Evolutionary conservation across 2,329 filamentous ascomycete species (phyloP), one percentile per base, ranked within the genome.

Genomic region (Xenoacremonium recifei): DNA sequence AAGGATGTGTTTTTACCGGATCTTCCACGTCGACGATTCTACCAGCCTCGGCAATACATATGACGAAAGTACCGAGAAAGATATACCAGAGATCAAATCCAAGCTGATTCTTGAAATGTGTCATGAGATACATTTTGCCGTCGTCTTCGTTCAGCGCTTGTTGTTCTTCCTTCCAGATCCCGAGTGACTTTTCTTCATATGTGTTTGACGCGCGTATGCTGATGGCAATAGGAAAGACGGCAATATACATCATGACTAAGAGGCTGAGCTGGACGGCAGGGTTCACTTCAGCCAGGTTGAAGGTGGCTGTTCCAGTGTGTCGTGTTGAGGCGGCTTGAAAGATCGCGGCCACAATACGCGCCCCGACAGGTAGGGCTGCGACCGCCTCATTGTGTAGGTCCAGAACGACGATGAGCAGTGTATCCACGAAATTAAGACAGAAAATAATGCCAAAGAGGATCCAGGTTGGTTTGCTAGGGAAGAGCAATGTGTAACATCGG

Each of bases 221-320:
- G 39, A 84, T 79, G 13, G 77, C 78, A 21, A 82, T 76, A 0
- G 80, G 80, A 44, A 79, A 81, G 4, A 77, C 73, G 5, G 75
- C 73, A 35, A 84, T 81, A 59, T 82, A 84, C 80, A 84, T 84
- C 80, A 84, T 83, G 33, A 80, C 70, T 0, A 83, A 65, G 43
- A 81, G 76, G 23, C 79, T 71, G 25, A 82, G 71, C 43, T 80
- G 79, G 0, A 81, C 70, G 3, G 69, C 72, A 5, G 79, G 75
- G 29, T 73, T 76, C 2, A 81, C 65, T 1, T 57, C 58, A 3
- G 73, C 59, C 11, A 80, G 67, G 15, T 66, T 58, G 21, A 80
- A 79, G 54, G 63, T 77, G 62, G 67, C 70, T 61, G 54, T 78
- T 62, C 45, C 77, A 58, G 60, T 68, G 65, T 56, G 78, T 49